Evolutionary conservation across 1,284 basidiomycete species (phyloP).

Genomic region (Moniliophthora roreri): DNA sequence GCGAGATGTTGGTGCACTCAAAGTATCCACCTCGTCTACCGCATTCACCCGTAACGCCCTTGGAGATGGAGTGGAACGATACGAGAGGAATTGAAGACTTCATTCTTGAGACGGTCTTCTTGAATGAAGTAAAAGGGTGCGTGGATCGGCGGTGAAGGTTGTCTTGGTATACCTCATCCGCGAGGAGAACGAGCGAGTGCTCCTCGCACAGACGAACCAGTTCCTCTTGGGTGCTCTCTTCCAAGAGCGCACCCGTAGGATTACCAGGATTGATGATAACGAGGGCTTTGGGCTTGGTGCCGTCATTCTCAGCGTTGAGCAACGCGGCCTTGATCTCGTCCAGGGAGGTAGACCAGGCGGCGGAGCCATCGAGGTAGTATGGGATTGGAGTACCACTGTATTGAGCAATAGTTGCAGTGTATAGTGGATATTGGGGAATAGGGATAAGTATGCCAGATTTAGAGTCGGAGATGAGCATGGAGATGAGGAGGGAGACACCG

Average conservation of each 20-base stretch:
- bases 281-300: constrained; percentile 73
- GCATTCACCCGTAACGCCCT: constrained; percentile 93
- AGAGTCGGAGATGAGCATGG: constrained; percentile 71
- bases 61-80: constrained; percentile 95
- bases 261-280: constrained; percentile 98
- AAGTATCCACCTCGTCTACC: constrained; percentile 94
- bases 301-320: constrained; percentile 64
- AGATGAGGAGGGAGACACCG: constrained; percentile 88
- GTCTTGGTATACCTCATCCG: constrained; percentile 94
- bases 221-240: constrained; percentile 66
- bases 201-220: constrained; percentile 84
- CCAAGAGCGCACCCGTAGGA: constrained; percentile 86
- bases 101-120: constrained; percentile 73
- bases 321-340: constrained; percentile 70
- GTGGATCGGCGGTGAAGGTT: constrained; percentile 76
- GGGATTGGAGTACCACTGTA: constrained; percentile 81
- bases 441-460: constrained; percentile 87
- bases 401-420: constrained; percentile 92
- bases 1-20: constrained; percentile 79
- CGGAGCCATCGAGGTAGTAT: constrained; percentile 85
- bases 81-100: constrained; percentile 75
- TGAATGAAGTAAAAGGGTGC: constrained; percentile 90
- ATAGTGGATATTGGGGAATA: constrained; percentile 97
- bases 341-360: constrained; percentile 86
- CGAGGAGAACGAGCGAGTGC: constrained; percentile 84